These are phyloP conservation scores for Trichosporon coremiiforme DNA, from an alignment of 1,284 basidiomycete genomes.

Conservation along the genomic window DNA sequence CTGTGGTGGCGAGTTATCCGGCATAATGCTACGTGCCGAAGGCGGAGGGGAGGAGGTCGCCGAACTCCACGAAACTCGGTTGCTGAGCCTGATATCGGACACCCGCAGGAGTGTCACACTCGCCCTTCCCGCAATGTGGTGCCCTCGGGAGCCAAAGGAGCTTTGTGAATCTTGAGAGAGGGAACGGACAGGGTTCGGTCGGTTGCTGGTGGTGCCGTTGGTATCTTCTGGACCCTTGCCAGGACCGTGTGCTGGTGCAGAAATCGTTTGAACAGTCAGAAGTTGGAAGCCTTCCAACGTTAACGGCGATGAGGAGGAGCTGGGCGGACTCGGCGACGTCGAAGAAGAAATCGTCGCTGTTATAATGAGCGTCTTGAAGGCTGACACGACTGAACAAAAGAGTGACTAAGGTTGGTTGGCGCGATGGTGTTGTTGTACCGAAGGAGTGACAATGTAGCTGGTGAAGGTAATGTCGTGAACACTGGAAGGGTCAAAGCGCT, in stretches of 20 bases:
- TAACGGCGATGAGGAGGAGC: background rate
- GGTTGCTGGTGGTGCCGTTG: background rate
- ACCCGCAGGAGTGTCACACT: constrained; percentile 6
- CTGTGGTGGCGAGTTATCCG: background rate
- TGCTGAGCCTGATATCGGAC: background rate
- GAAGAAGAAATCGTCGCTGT: background rate
- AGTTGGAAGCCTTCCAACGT: background rate
- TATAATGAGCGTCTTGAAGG: constrained; percentile 5
- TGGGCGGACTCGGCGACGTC: constrained; percentile 1
- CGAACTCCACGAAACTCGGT: background rate
- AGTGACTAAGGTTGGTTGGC: constrained; percentile 1
- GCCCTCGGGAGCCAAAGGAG: background rate
- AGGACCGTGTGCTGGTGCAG: background rate
- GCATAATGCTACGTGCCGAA: background rate
- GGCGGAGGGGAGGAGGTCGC: background rate
- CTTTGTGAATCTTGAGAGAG: background rate
- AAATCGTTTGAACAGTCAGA: constrained; percentile 2
- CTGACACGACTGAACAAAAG: constrained; percentile 1
- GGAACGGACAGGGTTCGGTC: background rate
- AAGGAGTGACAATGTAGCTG: background rate
- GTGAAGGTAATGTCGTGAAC: background rate
- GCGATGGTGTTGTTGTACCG: constrained; percentile 6
- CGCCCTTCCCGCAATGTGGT: background rate
- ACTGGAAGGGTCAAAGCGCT: background rate
- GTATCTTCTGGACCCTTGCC: background rate